Percentiles rank a stretch among this genome's conserved stretches.
phyloP scores from a whole-genome alignment of 306 rosid genomes.

The Urtica urens region DNA sequence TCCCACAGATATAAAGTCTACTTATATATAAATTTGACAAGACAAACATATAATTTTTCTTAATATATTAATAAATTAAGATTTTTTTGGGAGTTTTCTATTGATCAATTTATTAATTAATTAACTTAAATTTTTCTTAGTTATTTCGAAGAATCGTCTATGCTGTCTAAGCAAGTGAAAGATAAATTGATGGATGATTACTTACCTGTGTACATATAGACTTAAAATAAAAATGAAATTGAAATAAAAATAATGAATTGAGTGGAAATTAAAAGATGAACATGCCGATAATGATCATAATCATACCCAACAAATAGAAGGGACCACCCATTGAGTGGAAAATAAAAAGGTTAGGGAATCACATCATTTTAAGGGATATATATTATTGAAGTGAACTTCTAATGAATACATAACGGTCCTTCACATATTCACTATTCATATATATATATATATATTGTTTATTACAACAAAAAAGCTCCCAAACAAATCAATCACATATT shows the following conservation, averaged over 20 bases:
- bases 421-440: conserved; percentile 13
- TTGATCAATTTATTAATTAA: no score
- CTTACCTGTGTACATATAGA: no score
- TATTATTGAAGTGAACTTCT: not conserved
- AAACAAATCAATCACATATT: conserved; percentile 9
- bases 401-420: conserved; percentile 22
- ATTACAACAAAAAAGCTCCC: conserved; percentile 9
- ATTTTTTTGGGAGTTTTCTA: no score
- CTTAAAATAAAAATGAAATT: conserved; percentile 1
- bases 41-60: no score
- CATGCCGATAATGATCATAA: conserved; percentile 10
- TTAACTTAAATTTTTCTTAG: no score
- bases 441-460: not conserved
- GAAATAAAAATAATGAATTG: not conserved
- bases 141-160: no score
- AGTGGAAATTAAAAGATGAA: conserved; percentile 2
- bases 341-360: conserved; percentile 3
- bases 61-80: no score
- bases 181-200: no score
- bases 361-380: conserved; percentile 15
- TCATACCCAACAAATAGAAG: conserved; percentile 29
- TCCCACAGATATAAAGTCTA: no score
- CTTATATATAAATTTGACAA: no score
- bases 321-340: conserved; percentile 29
- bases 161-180: no score